Evolutionary conservation across 495 filamentous ascomycete species (phyloP), one percentile per base, ranked within the genome.

Genomic region (Opeltia flavorubescens): DNA sequence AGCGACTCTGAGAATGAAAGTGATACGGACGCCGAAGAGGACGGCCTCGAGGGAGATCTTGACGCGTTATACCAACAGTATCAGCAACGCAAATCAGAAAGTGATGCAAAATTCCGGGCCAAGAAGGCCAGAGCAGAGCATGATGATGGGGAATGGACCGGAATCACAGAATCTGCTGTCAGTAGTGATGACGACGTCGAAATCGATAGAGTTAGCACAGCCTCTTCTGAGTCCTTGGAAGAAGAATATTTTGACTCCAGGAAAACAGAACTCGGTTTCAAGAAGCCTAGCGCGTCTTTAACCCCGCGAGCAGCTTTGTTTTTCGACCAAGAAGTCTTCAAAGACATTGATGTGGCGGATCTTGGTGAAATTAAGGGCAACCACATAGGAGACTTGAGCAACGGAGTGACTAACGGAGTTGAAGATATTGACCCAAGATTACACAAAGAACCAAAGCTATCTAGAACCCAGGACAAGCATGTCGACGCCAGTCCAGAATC

Each of bases 271-370:
- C 25, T 21, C 6, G 25, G 7, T 24, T n/a, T 18, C 9, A 28
- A 28, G 18, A 12, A 33, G 15, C 15, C 11, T 63, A 26, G 50
- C 42, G 66, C 65, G 8, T 76, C 74, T 4, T 69, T 98, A 7
- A 89, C 86, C 7, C 89, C 84, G 59, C 76, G 83, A 47, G 91
- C 91, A 15, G 70, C 78, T 5, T 66, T 82, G 43, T 99, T 99
- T 66, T 99, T 99, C 57, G 82, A 83, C 50, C 93, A 96, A 56
- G 93, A 94, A 50, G 83, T 96, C 46, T 96, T 99, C 68, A 80
- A 87, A 52, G 81, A 75, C 26, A 76, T 96, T 50, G 76, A 71
- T 13, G 81, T 69, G n/a, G 8, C 33, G 42, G 39, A 43, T n/a
- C n/a, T n/a, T 15, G 17, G 5, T 35, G 44, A 31, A 5, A 17